Evolutionary conservation across 495 filamentous ascomycete species (phyloP).

Genomic region (Penicillium bovifimosum): DNA sequence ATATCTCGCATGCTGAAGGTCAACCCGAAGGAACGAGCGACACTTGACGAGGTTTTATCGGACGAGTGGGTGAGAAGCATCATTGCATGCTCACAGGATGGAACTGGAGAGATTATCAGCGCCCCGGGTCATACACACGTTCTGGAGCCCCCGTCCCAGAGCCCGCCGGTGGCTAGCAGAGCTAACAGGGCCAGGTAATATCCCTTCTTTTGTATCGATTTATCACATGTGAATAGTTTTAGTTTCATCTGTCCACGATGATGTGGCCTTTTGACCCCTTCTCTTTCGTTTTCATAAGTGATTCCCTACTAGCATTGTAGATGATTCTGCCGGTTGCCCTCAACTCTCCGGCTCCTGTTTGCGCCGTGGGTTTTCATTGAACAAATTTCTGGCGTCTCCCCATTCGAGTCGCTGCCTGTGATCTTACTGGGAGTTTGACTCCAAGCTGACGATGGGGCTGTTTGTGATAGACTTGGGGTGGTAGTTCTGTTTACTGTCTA

Average conservation of each 20-base stretch:
- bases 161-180: slow-evolving; percentile 41
- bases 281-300: background rate
- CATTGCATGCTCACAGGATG: slow-evolving; percentile 57
- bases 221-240: slow-evolving; percentile 19
- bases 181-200: slow-evolving; percentile 31
- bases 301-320: slow-evolving; percentile 7
- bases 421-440: background rate
- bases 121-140: slow-evolving; percentile 58
- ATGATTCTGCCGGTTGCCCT: slow-evolving; percentile 2
- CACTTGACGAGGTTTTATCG: slow-evolving; percentile 72
- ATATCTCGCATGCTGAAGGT: slow-evolving; percentile 91
- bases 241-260: background rate
- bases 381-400: background rate
- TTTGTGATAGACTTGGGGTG: background rate
- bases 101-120: slow-evolving; percentile 47
- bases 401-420: background rate
- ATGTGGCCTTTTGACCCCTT: background rate
- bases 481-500: background rate
- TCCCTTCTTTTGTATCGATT: slow-evolving; percentile 19
- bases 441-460: background rate
- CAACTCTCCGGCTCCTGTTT: background rate
- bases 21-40: slow-evolving; percentile 77
- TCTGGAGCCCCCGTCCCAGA: slow-evolving; percentile 51
- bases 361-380: slow-evolving; percentile 6
- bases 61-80: slow-evolving; percentile 87